Evolutionary conservation across 2,329 filamentous ascomycete species (phyloP).

Genomic region (Aspergillus ibericus): DNA sequence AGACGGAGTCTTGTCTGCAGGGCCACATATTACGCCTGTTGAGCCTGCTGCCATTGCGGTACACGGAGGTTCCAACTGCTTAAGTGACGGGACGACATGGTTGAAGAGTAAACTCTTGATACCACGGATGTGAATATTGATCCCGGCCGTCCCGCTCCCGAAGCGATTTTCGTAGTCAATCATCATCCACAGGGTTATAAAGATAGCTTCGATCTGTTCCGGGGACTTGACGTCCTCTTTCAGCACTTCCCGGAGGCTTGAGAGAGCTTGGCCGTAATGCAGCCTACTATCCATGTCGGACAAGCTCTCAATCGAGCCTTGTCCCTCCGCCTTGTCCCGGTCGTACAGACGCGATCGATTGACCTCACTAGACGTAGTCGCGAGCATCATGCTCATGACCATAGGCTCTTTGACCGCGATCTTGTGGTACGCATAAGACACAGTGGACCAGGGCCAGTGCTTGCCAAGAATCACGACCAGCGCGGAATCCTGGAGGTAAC

Average conservation of each 20-base stretch:
- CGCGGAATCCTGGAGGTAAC: constrained; percentile 25
- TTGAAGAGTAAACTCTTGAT: constrained; percentile 25
- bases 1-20: not conserved
- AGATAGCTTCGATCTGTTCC: constrained; percentile 26
- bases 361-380: constrained; percentile 25
- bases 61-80: not conserved
- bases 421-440: constrained; percentile 28
- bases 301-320: constrained; percentile 8
- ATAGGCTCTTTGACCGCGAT: constrained; percentile 27
- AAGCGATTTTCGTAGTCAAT: constrained; percentile 31
- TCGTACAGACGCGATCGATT: constrained; percentile 22
- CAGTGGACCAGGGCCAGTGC: constrained; percentile 29
- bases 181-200: constrained; percentile 31
- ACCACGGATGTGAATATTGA: constrained; percentile 27
- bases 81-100: constrained; percentile 26
- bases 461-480: constrained; percentile 29
- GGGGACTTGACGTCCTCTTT: constrained; percentile 25
- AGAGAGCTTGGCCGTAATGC: constrained; percentile 28
- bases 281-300: constrained; percentile 20
- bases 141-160: constrained; percentile 24
- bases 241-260: constrained; percentile 24
- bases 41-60: not conserved
- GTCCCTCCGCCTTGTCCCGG: constrained; percentile 6
- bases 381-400: constrained; percentile 33
- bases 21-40: not conserved